phyloP scores from a whole-genome alignment of 495 filamentous ascomycete species.

The Astrocystis sublimbata region DNA sequence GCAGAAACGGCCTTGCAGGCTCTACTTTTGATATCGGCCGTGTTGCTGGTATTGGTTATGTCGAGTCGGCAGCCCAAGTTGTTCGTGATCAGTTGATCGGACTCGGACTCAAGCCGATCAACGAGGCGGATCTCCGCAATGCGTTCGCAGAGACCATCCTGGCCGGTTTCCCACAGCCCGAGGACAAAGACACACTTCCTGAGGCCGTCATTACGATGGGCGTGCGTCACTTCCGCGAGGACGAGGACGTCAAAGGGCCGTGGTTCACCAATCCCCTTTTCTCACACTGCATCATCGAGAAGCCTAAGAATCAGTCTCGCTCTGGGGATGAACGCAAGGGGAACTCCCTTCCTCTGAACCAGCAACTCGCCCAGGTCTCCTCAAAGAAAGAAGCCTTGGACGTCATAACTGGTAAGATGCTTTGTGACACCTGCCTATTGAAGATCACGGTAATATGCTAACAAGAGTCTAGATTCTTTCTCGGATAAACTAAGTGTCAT shows the following conservation, averaged over 20 bases:
- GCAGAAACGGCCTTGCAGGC: slow-evolving; percentile 2
- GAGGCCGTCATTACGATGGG: slow-evolving; percentile 2
- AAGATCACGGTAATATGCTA: neutral
- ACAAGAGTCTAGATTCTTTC: neutral
- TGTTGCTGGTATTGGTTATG: slow-evolving; percentile 52
- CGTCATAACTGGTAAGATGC: slow-evolving; percentile 14
- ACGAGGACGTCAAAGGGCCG: slow-evolving; percentile 4
- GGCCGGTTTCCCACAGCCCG: neutral
- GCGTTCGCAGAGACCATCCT: slow-evolving; percentile 17
- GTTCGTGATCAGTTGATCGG: neutral
- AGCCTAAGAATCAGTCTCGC: neutral
- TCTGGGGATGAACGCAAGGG: neutral
- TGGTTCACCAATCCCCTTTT: slow-evolving; percentile 11
- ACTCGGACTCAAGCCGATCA: neutral
- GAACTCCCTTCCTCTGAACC: neutral
- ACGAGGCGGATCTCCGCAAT: slow-evolving; percentile 13
- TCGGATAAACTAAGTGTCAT: neutral
- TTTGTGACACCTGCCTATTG: neutral
- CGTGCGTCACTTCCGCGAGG: slow-evolving; percentile 4
- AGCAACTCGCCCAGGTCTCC: slow-evolving; percentile 9
- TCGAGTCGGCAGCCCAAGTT: slow-evolving; percentile 11
- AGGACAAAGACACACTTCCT: neutral
- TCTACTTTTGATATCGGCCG: slow-evolving; percentile 24
- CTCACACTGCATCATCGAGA: slow-evolving; percentile 8
- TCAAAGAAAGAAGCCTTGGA: slow-evolving; percentile 10